phyloP scores from a whole-genome alignment of 768 basidiomycete genomes.

The Naganishia vaughanmartiniae region DNA sequence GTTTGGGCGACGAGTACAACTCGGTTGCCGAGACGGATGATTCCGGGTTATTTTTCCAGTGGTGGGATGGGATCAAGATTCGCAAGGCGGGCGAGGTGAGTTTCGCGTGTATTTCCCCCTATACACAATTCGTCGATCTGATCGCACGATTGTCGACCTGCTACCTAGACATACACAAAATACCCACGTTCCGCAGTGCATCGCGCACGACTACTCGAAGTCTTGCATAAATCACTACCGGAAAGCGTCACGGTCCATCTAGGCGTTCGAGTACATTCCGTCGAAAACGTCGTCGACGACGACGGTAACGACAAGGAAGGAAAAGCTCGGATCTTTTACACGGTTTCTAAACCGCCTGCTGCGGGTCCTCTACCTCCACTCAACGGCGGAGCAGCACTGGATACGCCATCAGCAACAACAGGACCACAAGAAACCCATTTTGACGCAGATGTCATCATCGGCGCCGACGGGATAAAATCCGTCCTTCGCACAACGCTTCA shows the following conservation, averaged over 20 bases:
- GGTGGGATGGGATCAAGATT: constrained; percentile 32
- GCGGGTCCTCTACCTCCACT: neutral
- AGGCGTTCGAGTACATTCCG: constrained; percentile 15
- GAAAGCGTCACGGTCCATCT: constrained; percentile 26
- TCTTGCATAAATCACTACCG: constrained; percentile 22
- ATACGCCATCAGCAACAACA: neutral
- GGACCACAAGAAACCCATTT: constrained; percentile 10
- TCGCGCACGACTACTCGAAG: constrained; percentile 27
- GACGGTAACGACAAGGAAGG: neutral
- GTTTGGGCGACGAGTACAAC: constrained; percentile 29
- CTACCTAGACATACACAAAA: constrained; percentile 22
- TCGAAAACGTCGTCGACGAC: constrained; percentile 3
- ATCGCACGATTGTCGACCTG: too few relatives aligned
- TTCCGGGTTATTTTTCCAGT: constrained; percentile 28
- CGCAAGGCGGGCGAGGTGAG: constrained; percentile 29
- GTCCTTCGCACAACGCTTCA: neutral
- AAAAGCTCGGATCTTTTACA: constrained; percentile 21
- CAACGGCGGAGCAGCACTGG: constrained; percentile 2
- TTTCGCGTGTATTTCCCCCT: neutral
- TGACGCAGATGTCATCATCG: constrained; percentile 29
- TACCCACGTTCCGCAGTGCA: constrained; percentile 30
- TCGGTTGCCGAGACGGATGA: constrained; percentile 32
- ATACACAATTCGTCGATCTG: too few relatives aligned
- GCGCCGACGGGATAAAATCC: constrained; percentile 28
- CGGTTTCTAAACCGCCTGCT: neutral